These are phyloP conservation scores for Trichophyton verrucosum DNA, from an alignment of 2,329 filamentous ascomycete genomes.

Conservation along the genomic window DNA sequence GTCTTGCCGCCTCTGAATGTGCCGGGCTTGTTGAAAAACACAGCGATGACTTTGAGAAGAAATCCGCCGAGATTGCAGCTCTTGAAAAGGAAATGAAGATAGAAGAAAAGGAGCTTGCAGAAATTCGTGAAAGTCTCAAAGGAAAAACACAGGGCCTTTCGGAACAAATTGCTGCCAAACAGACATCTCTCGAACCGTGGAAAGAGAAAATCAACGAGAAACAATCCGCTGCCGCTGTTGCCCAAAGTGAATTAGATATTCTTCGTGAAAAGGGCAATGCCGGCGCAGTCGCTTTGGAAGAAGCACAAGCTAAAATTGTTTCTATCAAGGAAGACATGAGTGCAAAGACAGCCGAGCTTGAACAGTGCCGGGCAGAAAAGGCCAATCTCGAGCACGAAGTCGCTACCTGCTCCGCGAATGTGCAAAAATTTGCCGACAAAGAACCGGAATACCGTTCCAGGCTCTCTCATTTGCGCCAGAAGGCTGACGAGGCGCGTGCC, in stretches of 20 bases:
- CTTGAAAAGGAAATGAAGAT: slow-evolving; percentile 63
- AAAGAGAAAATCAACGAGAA: slow-evolving; percentile 95
- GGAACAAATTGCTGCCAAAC: slow-evolving; percentile 80
- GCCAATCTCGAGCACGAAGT: slow-evolving; percentile 61
- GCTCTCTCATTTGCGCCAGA: slow-evolving; percentile 80
- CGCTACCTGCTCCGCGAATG: slow-evolving; percentile 56
- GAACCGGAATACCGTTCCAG: slow-evolving; percentile 74
- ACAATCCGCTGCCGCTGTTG: slow-evolving; percentile 83
- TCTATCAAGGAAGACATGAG: slow-evolving; percentile 58
- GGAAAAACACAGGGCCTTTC: slow-evolving; percentile 94
- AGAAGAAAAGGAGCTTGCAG: slow-evolving; percentile 70
- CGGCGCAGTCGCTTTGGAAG: slow-evolving; percentile 69
- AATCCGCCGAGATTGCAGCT: slow-evolving; percentile 58
- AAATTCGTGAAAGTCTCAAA: slow-evolving; percentile 77
- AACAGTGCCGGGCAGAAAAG: slow-evolving; percentile 63
- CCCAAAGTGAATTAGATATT: slow-evolving; percentile 87
- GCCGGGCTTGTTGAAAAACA: slow-evolving; percentile 68
- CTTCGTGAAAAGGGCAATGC: slow-evolving; percentile 80
- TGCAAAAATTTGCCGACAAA: slow-evolving; percentile 58
- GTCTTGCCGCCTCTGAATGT: slow-evolving; percentile 61
- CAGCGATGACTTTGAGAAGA: slow-evolving; percentile 62
- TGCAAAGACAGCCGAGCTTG: slow-evolving; percentile 60
- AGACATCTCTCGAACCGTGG: slow-evolving; percentile 93
- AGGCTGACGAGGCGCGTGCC: slow-evolving; percentile 87
- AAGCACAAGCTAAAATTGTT: slow-evolving; percentile 66